Evolutionary conservation across 169 alveolate genomes (phyloP).

Genomic region (Cryptosporidium tyzzeri): DNA sequence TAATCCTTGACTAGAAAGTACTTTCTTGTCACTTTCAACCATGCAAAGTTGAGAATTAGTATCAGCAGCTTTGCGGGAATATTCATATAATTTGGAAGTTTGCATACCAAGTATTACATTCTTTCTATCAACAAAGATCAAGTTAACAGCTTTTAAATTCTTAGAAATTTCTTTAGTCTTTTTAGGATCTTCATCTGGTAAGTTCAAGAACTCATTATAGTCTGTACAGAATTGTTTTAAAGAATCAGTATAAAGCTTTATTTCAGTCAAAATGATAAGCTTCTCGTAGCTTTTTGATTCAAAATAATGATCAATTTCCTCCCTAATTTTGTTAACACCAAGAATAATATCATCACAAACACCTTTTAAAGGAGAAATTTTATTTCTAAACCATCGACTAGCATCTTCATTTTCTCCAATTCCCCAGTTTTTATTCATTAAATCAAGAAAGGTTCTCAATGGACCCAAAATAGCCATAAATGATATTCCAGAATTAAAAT

Average conservation of each 20-base stretch:
- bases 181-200: background rate
- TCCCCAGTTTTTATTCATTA: conserved; percentile 48
- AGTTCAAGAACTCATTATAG: conserved; percentile 2
- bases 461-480: conserved; percentile 18
- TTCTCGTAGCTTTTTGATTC: conserved; percentile 35
- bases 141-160: background rate
- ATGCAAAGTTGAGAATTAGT: conserved; percentile 21
- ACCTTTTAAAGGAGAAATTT: conserved; percentile 24
- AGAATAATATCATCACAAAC: conserved; percentile 26
- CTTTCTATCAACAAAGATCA: conserved; percentile 2
- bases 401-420: conserved; percentile 20
- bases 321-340: conserved; percentile 17
- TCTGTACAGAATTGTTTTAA: conserved; percentile 24
- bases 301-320: conserved; percentile 33
- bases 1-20: conserved; percentile 31
- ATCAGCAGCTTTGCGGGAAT: conserved; percentile 60
- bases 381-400: conserved; percentile 23
- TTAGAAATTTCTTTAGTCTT: conserved; percentile 7
- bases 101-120: background rate
- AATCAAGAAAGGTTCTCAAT: conserved; percentile 51
- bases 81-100: conserved; percentile 34
- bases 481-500: conserved; percentile 17
- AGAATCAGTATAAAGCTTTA: conserved; percentile 43
- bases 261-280: conserved; percentile 49
- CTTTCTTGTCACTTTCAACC: conserved; percentile 28